Evolutionary conservation across 164 flowering plant species (phyloP).

Genomic region (Akebia trifoliata): DNA sequence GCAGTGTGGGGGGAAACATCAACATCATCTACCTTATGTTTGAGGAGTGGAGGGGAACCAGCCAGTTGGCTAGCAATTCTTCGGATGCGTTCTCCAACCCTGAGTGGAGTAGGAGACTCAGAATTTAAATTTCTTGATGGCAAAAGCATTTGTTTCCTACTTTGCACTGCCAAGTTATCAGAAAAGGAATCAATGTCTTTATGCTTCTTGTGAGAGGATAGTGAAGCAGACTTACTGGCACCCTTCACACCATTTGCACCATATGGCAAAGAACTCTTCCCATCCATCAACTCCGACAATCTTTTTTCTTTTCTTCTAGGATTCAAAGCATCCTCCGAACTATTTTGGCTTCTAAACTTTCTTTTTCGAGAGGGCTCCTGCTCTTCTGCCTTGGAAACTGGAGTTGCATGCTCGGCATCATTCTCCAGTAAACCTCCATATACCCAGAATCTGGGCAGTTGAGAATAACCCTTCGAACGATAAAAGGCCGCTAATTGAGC

Average conservation of each 20-base stretch:
- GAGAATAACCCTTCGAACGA: constrained; percentile 52
- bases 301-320: constrained; percentile 31
- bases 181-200: constrained; percentile 19
- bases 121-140: constrained; percentile 6
- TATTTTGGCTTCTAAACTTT: constrained; percentile 16
- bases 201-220: constrained; percentile 30
- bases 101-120: constrained; percentile 23
- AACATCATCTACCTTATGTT: constrained; percentile 14
- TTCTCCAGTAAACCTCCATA: constrained; percentile 32
- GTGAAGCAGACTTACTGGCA: constrained; percentile 14
- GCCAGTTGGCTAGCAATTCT: constrained; percentile 61
- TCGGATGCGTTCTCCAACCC: constrained; percentile 70
- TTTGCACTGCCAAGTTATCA: constrained; percentile 17
- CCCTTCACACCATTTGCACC: constrained; percentile 15
- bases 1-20: constrained; percentile 5
- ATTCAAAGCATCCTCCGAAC: constrained; percentile 13
- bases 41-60: constrained; percentile 34
- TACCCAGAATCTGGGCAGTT: constrained; percentile 39
- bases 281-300: constrained; percentile 30
- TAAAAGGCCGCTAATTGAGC: constrained; percentile 55
- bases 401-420: constrained; percentile 19
- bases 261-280: background rate
- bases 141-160: constrained; percentile 12
- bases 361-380: constrained; percentile 13
- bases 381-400: constrained; percentile 14